Evolutionary conservation across 2,329 filamentous ascomycete species (phyloP).

Genomic region (Verticillium nonalfalfae): DNA sequence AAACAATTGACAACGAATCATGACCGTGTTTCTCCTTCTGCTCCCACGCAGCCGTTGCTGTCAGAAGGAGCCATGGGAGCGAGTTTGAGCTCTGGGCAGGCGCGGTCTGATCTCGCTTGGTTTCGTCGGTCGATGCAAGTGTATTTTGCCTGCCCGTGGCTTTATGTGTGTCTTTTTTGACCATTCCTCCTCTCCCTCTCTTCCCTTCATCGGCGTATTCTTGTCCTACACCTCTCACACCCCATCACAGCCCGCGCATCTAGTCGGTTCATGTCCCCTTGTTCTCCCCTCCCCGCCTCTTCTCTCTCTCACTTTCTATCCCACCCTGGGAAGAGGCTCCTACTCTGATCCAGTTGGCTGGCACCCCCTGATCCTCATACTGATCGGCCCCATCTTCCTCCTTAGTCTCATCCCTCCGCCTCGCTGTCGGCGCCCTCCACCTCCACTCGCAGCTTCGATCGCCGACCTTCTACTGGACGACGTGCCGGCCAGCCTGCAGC

Average conservation of each 20-base stretch:
- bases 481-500: constrained; percentile 7
- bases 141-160: not conserved
- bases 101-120: not conserved
- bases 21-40: not conserved
- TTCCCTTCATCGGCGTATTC: not conserved
- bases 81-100: no score
- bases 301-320: not conserved
- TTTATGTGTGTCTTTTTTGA: not conserved
- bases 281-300: not conserved
- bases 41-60: not conserved
- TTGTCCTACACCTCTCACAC: no score
- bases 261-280: not conserved
- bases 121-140: not conserved
- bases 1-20: not conserved
- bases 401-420: constrained; percentile 1
- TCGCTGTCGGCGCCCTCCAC: constrained; percentile 2
- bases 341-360: not conserved
- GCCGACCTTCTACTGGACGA: constrained; percentile 5
- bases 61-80: not conserved
- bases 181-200: not conserved
- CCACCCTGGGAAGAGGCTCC: not conserved
- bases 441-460: constrained; percentile 7
- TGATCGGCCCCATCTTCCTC: not conserved
- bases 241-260: no score
- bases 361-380: not conserved